phyloP scores from a whole-genome alignment of 805 yeast species.

The Brettanomyces anomalus region DNA sequence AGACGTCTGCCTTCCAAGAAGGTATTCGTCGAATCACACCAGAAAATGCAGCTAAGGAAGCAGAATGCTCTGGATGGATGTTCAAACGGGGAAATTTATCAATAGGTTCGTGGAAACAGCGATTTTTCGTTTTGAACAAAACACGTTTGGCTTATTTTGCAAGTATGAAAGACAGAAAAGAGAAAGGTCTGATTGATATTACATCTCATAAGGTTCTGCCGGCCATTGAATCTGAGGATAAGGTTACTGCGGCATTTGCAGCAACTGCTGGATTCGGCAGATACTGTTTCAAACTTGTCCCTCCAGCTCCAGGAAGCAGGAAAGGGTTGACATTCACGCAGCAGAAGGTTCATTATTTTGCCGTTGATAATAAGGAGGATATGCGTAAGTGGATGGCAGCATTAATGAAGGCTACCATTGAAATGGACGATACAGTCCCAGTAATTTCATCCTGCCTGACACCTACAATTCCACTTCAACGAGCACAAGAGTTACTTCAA shows the following conservation, averaged over 20 bases:
- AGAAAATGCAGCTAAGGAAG: slow-evolving; percentile 63
- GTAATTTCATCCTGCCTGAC: slow-evolving; percentile 88
- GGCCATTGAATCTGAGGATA: slow-evolving; percentile 69
- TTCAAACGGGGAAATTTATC: slow-evolving; percentile 80
- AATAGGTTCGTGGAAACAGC: slow-evolving; percentile 84
- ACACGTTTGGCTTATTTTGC: slow-evolving; percentile 87
- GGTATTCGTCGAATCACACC: slow-evolving; percentile 77
- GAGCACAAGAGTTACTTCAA: slow-evolving; percentile 79
- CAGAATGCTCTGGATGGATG: slow-evolving; percentile 92
- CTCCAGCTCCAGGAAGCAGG: slow-evolving; percentile 96
- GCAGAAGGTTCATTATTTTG: slow-evolving; percentile 92
- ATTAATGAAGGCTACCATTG: slow-evolving; percentile 91
- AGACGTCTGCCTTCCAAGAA: slow-evolving; percentile 77
- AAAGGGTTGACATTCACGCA: slow-evolving; percentile 95
- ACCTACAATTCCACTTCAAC: slow-evolving; percentile 84
- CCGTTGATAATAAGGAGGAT: slow-evolving; percentile 84
- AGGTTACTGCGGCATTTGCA: slow-evolving; percentile 72
- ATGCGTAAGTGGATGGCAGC: slow-evolving; percentile 96
- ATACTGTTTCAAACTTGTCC: slow-evolving; percentile 83
- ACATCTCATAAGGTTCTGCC: slow-evolving; percentile 91
- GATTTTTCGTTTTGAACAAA: slow-evolving; percentile 83
- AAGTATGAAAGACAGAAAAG: slow-evolving; percentile 67
- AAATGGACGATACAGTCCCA: slow-evolving; percentile 86
- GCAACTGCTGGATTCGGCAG: slow-evolving; percentile 93
- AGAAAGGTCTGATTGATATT: slow-evolving; percentile 89